phyloP scores from a whole-genome alignment of 441 rosid species.

The Raphanus hybrid region DNA sequence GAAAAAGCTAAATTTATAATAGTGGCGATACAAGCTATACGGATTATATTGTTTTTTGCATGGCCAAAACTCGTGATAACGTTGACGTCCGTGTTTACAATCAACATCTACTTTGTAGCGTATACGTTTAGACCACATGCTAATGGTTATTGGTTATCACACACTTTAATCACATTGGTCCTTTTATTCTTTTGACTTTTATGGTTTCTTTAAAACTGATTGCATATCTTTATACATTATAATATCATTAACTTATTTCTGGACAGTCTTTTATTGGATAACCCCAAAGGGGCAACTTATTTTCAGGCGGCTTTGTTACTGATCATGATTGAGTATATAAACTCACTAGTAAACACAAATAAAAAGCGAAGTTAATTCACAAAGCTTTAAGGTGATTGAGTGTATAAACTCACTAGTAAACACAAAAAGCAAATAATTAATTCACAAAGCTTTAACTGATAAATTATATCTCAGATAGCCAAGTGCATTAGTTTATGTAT shows the following conservation, averaged over 20 bases:
- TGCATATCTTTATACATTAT: constrained; percentile 18
- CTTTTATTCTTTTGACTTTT: constrained; percentile 27
- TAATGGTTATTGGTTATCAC: constrained; percentile 25
- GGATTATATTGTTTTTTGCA: constrained; percentile 16
- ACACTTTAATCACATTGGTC: constrained; percentile 31
- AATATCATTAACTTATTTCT: background rate
- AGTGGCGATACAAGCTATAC: background rate
- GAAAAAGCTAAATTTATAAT: background rate
- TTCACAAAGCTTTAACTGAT: background rate
- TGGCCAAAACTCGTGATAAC: constrained; percentile 17
- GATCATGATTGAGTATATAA: constrained; percentile 12
- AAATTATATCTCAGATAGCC: constrained; percentile 4
- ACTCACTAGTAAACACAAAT: background rate
- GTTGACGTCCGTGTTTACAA: constrained; percentile 17
- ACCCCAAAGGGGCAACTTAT: background rate
- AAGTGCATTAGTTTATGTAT: background rate
- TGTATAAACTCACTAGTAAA: background rate
- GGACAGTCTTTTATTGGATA: constrained; percentile 16
- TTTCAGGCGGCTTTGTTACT: constrained; percentile 1
- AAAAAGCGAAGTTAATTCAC: constrained; percentile 3
- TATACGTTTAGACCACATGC: constrained; percentile 30
- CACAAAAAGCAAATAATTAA: constrained; percentile 15
- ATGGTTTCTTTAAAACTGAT: constrained; percentile 16
- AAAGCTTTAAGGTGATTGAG: background rate
- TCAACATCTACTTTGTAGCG: constrained; percentile 26